phyloP scores from a whole-genome alignment of 192 early-diverging fungal species.

The Mortierella alpina region DNA sequence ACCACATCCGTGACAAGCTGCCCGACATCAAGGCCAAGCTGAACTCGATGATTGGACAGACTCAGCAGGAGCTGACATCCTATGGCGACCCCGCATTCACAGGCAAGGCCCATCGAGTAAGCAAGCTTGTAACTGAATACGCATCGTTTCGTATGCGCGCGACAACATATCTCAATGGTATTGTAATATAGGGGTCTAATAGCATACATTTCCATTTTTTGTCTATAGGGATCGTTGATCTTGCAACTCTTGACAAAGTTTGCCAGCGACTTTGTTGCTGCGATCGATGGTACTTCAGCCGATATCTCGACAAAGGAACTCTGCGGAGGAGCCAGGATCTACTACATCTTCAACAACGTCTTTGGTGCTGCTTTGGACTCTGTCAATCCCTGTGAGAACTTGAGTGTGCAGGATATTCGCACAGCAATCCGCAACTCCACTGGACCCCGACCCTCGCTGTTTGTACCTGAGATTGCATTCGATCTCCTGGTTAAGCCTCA shows the following conservation, averaged over 20 bases:
- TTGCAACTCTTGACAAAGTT: slow-evolving; percentile 80
- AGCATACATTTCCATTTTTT: neutral
- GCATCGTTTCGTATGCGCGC: neutral
- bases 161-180: neutral
- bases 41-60: slow-evolving; percentile 80
- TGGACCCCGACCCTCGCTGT: slow-evolving; percentile 80
- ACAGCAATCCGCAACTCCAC: slow-evolving; percentile 87
- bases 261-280: slow-evolving; percentile 79
- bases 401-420: slow-evolving; percentile 79
- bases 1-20: slow-evolving; percentile 82
- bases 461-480: slow-evolving; percentile 89
- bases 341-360: slow-evolving; percentile 86
- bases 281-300: slow-evolving; percentile 78
- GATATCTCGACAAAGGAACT: slow-evolving; percentile 83
- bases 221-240: slow-evolving; percentile 64
- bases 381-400: slow-evolving; percentile 76
- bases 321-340: slow-evolving; percentile 85
- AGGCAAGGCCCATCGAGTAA: slow-evolving; percentile 62
- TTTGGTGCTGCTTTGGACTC: slow-evolving; percentile 80
- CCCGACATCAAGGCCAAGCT: slow-evolving; percentile 82
- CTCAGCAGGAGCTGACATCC: slow-evolving; percentile 76
- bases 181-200: neutral
- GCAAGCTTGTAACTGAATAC: neutral
- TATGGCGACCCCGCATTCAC: slow-evolving; percentile 70
- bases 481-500: slow-evolving; percentile 86